phyloP scores from a whole-genome alignment of 805 yeast species.

The Schwanniomyces vanrijiae region DNA sequence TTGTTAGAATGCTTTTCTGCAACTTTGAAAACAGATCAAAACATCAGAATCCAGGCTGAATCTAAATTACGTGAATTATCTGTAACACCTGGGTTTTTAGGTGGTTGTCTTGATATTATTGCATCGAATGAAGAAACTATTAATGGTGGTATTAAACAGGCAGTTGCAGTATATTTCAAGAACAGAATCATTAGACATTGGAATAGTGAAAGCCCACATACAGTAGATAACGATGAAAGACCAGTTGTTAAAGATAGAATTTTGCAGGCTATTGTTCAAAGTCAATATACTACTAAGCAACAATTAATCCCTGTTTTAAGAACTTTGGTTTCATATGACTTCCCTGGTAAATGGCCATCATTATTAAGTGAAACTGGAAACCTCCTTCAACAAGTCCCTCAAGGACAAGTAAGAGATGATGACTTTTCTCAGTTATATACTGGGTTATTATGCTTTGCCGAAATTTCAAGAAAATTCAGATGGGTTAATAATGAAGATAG shows the following conservation, averaged over 20 bases:
- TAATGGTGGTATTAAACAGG: slow-evolving; percentile 49
- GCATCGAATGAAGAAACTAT: slow-evolving; percentile 8
- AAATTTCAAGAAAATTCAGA: slow-evolving; percentile 67
- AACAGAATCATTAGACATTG: slow-evolving; percentile 69
- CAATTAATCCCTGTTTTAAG: slow-evolving; percentile 39
- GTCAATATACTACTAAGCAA: slow-evolving; percentile 34
- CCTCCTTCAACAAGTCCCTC: slow-evolving; percentile 27
- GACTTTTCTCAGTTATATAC: slow-evolving; percentile 46
- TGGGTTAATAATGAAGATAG: slow-evolving; percentile 62
- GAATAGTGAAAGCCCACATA: slow-evolving; percentile 28
- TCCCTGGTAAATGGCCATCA: slow-evolving; percentile 36
- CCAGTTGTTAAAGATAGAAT: slow-evolving; percentile 70
- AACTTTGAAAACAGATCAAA: slow-evolving; percentile 68
- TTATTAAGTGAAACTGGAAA: slow-evolving; percentile 31
- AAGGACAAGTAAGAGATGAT: slow-evolving; percentile 12
- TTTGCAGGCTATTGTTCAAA: slow-evolving; percentile 55
- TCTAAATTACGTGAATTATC: slow-evolving; percentile 58
- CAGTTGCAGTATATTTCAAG: slow-evolving; percentile 83
- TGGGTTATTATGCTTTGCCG: slow-evolving; percentile 69
- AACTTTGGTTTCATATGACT: slow-evolving; percentile 32
- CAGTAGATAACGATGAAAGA: slow-evolving; percentile 68
- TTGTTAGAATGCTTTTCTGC: slow-evolving; percentile 77
- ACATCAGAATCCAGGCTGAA: slow-evolving; percentile 69
- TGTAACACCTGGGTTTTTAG: slow-evolving; percentile 66
- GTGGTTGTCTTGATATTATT: slow-evolving; percentile 79